These are phyloP conservation scores for Pistacia vera DNA, from an alignment of 345 rosid species.

Conservation along the genomic window DNA sequence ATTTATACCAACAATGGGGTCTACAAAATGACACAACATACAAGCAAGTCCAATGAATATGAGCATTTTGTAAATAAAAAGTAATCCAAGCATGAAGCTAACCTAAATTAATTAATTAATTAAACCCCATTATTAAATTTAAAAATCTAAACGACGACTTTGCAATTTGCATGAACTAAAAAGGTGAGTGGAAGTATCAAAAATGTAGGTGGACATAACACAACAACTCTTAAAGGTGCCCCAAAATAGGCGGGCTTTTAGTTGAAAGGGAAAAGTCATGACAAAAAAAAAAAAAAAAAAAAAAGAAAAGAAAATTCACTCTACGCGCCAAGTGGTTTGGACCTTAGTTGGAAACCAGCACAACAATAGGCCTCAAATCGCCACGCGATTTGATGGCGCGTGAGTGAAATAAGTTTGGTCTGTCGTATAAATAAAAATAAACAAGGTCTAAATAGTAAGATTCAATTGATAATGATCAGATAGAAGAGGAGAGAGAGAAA, in stretches of 20 bases:
- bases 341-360: neutral
- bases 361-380: neutral
- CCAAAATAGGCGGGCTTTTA: neutral
- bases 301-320: too few relatives aligned
- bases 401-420: neutral
- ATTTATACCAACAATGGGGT: too few relatives aligned
- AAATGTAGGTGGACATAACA: neutral
- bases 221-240: too few relatives aligned
- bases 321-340: neutral
- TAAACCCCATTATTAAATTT: neutral
- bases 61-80: neutral
- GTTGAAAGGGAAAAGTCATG: slow-evolving; percentile 15
- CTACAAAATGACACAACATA: too few relatives aligned
- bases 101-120: neutral
- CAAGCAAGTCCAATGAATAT: neutral
- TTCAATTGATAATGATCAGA: slow-evolving; percentile 22
- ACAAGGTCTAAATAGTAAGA: slow-evolving; percentile 28
- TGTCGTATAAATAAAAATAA: slow-evolving; percentile 17
- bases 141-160: neutral
- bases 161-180: neutral
- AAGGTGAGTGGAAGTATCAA: slow-evolving; percentile 16
- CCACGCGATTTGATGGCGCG: slow-evolving; percentile 14
- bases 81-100: slow-evolving; percentile 7
- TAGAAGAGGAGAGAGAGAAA: neutral
- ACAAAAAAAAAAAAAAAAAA: neutral